Evolutionary conservation across 2,329 filamentous ascomycete genomes (phyloP).

Genomic region (Botrytis cinerea): DNA sequence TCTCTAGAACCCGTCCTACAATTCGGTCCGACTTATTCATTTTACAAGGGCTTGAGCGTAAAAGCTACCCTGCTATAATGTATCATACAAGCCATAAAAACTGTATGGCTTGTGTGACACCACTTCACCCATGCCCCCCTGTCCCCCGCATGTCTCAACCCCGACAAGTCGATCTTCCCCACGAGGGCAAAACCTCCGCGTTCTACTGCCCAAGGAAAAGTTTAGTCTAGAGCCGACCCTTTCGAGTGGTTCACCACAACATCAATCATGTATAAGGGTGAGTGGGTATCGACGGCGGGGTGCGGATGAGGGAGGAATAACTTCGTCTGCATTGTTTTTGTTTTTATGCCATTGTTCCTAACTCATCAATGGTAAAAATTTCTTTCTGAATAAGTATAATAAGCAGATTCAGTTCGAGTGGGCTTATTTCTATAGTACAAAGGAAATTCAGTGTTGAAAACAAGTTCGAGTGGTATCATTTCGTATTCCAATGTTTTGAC

Average conservation of each 20-base stretch:
- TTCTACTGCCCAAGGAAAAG: neutral
- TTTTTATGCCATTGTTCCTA: neutral
- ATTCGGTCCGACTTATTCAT: conserved; percentile 24
- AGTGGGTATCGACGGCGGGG: neutral
- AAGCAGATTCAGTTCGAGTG: neutral
- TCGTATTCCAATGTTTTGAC: neutral
- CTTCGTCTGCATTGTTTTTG: neutral
- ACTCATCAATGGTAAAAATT: neutral
- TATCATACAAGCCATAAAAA: neutral
- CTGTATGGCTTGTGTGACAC: conserved; percentile 11
- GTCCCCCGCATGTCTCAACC: conserved; percentile 23
- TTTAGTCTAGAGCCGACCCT: neutral
- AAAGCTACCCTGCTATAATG: conserved; percentile 12
- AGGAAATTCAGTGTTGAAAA: neutral
- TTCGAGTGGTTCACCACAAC: neutral
- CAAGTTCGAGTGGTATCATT: neutral
- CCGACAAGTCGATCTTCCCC: conserved; percentile 21
- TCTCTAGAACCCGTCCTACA: conserved; percentile 12
- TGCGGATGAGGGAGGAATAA: neutral
- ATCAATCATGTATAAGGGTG: conserved; percentile 4
- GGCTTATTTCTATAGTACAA: neutral
- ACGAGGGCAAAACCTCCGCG: conserved; percentile 19
- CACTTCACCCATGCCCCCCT: conserved; percentile 23
- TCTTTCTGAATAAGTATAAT: neutral
- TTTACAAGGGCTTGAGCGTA: conserved; percentile 16